phyloP scores from a whole-genome alignment of 176 grass and related monocot species.

The Poa annua region DNA sequence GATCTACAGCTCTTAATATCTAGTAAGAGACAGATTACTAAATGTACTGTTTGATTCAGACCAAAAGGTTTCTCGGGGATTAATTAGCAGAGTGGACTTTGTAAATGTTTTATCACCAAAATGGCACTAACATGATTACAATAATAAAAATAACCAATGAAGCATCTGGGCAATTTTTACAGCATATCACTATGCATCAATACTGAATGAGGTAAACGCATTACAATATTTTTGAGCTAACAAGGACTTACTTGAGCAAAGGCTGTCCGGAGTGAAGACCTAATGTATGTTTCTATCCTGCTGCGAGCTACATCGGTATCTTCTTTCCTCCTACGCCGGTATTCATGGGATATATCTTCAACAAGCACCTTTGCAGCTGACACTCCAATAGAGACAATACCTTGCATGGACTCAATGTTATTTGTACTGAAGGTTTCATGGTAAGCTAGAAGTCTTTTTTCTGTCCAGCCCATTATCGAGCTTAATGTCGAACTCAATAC shows the following conservation, averaged over 20 bases:
- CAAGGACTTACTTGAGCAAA: conserved; percentile 87
- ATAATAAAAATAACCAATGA: conserved; percentile 35
- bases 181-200: not conserved
- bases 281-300: conserved; percentile 89
- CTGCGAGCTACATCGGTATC: conserved; percentile 82
- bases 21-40: conserved; percentile 16
- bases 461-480: conserved; percentile 95
- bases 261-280: conserved; percentile 90
- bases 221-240: conserved; percentile 8
- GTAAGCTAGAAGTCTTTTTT: conserved; percentile 97
- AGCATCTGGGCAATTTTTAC: not conserved
- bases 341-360: conserved; percentile 99
- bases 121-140: not conserved
- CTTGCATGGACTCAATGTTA: conserved; percentile 97
- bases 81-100: not conserved
- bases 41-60: not conserved
- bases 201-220: conserved; percentile 24
- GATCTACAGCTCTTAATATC: conserved; percentile 28
- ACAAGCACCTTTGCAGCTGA: conserved; percentile 88
- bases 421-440: conserved; percentile 89
- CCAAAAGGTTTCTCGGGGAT: conserved; percentile 7
- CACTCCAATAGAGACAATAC: conserved; percentile 88
- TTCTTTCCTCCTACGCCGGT: conserved; percentile 92
- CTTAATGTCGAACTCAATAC: conserved; percentile 89
- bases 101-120: conserved; percentile 14